These are phyloP conservation scores for Candida argentea DNA, from an alignment of 805 yeast species.

Conservation along the genomic window DNA sequence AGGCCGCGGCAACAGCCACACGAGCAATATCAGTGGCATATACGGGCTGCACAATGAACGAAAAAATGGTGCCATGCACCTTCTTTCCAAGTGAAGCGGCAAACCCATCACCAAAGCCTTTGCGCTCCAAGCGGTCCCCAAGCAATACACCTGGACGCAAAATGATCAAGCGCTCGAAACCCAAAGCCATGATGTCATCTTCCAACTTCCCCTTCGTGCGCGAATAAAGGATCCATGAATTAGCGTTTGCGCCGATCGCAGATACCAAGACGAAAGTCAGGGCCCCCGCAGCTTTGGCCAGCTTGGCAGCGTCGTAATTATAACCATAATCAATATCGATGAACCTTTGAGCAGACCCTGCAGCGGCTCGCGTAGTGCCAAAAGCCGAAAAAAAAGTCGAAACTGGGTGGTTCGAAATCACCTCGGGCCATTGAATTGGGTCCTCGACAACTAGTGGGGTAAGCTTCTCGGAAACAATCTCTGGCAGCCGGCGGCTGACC, in stretches of 20 bases:
- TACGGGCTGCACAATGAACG: conserved; percentile 29
- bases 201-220: conserved; percentile 72
- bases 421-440: conserved; percentile 39
- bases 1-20: conserved; percentile 38
- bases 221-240: conserved; percentile 51
- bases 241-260: conserved; percentile 49
- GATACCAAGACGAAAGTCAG: conserved; percentile 61
- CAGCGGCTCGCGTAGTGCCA: conserved; percentile 66
- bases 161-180: conserved; percentile 64
- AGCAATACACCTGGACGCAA: conserved; percentile 68
- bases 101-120: conserved; percentile 25
- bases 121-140: conserved; percentile 45
- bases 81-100: conserved; percentile 20
- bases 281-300: conserved; percentile 63
- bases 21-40: conserved; percentile 57
- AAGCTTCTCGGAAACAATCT: conserved; percentile 20
- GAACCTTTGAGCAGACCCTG: conserved; percentile 67
- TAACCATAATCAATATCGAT: conserved; percentile 65
- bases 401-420: conserved; percentile 22
- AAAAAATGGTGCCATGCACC: conserved; percentile 9
- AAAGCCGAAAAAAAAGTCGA: conserved; percentile 51
- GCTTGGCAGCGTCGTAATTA: conserved; percentile 57
- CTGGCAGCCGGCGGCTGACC: conserved; percentile 40
- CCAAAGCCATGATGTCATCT: conserved; percentile 48
- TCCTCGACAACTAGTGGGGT: conserved; percentile 35